Evolutionary conservation across 2,329 filamentous ascomycete species (phyloP), one percentile per base, ranked within the genome.

Genomic region (Colletotrichum echinochloae): DNA sequence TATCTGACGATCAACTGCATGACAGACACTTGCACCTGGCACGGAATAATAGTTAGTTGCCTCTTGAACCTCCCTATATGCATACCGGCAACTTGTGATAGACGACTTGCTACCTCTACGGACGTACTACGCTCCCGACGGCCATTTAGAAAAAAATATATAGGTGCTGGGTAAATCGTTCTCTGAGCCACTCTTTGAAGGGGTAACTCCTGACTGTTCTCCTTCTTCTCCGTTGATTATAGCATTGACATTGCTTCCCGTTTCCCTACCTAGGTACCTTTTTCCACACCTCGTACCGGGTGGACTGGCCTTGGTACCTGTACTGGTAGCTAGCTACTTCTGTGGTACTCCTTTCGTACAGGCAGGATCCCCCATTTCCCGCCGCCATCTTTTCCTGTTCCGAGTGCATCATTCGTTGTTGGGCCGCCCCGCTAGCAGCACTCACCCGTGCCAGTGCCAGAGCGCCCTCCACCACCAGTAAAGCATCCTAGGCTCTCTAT

Each of bases 401-500:
- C 23, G 12, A 49, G 48, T 28, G 18, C 48, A 49, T 28, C 48
- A 49, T 49, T 28, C 26, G 12, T 28, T 6, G 48, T 28, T 28
- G 23, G 41, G 18, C 52, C 52, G 18, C 52, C 52, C 62, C 55
- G 55, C 61, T 41, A 23, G 44, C 57, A 33, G 57, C 28, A 39
- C 49, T 23, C 26, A 35, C 39, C 55, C 35, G 9, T 39, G 56
- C 39, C 59, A 60, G 20, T 37, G 18, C n/a, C 39, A 39, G 61
- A 41, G 48, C 48, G 48, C 14, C 7, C 48, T 39, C 57, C n/a
- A 23, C 20, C 30, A 37, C 46, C 46, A 37, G 26, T 46, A 61
- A 18, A 59, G 44, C 57, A 68, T 54, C 68, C 51, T 41, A 35
- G 72, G 46, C 54, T 67, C 49, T 65, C 60, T 44, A 66, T 66